These are phyloP conservation scores for Fennellomyces sp. DNA, from an alignment of 371 early-diverging fungal species.

Conservation along the genomic window DNA sequence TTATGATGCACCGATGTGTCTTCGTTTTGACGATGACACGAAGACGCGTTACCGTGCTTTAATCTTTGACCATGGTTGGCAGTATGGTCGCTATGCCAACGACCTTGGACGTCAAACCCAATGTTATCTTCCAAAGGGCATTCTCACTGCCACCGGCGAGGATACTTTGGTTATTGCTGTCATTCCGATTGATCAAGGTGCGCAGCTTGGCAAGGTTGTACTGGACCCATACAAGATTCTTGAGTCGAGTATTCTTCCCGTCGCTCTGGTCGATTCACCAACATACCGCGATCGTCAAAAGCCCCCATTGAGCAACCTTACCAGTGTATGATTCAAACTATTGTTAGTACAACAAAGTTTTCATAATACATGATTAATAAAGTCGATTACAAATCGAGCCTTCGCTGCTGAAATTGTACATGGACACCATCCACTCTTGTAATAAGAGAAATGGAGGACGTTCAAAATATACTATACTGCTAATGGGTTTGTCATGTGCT, in stretches of 20 bases:
- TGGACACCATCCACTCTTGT: too few relatives aligned
- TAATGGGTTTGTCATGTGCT: too few relatives aligned
- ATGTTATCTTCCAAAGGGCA: conserved; percentile 16
- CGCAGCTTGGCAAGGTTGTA: neutral
- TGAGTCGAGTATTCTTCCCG: conserved; percentile 1
- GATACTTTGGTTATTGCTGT: conserved; percentile 16
- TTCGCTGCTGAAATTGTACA: too few relatives aligned
- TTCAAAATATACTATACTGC: too few relatives aligned
- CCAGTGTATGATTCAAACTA: too few relatives aligned
- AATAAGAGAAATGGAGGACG: too few relatives aligned
- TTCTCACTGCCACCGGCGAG: conserved; percentile 15
- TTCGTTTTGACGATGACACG: conserved; percentile 7
- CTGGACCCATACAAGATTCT: conserved; percentile 7
- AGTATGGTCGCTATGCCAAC: conserved; percentile 20
- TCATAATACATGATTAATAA: too few relatives aligned
- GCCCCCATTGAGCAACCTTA: too few relatives aligned
- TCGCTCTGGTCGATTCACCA: conserved; percentile 9
- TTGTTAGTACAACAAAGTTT: too few relatives aligned
- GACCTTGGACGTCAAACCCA: conserved; percentile 15
- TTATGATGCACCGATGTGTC: conserved; percentile 10
- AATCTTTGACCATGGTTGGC: conserved; percentile 23
- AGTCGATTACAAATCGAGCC: too few relatives aligned
- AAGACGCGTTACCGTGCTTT: conserved; percentile 9
- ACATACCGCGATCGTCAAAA: neutral
- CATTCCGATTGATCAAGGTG: conserved; percentile 7